Evolutionary conservation across 2,329 filamentous ascomycete genomes (phyloP).

Genomic region (Fusarium sp.): DNA sequence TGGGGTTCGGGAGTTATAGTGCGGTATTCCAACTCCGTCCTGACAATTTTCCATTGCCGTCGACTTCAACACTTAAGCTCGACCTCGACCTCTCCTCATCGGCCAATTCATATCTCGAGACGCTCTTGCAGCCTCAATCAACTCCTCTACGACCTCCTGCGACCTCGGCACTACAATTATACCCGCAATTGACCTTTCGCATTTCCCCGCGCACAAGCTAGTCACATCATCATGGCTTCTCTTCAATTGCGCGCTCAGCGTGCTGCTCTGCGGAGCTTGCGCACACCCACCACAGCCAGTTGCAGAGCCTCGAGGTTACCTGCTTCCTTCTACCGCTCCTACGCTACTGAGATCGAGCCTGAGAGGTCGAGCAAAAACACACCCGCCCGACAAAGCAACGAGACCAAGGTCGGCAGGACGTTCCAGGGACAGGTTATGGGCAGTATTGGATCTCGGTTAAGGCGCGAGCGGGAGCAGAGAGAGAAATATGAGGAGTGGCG

Average conservation of each 20-base stretch:
- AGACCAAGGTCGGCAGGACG: constrained; percentile 56
- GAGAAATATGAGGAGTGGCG: constrained; percentile 63
- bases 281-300: constrained; percentile 32
- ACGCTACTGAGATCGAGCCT: constrained; percentile 55
- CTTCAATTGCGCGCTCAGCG: constrained; percentile 52
- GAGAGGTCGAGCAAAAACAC: constrained; percentile 52
- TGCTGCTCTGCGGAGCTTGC: constrained; percentile 51
- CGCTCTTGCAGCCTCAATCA: not conserved
- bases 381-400: constrained; percentile 51
- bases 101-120: constrained; percentile 15
- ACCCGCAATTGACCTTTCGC: constrained; percentile 25
- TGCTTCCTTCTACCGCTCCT: constrained; percentile 46
- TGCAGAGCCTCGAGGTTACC: constrained; percentile 37
- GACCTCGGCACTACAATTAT: constrained; percentile 2
- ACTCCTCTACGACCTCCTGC: not conserved
- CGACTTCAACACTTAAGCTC: constrained; percentile 42
- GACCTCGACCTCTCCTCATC: constrained; percentile 17
- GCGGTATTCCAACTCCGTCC: constrained; percentile 48
- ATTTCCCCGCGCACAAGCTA: constrained; percentile 12
- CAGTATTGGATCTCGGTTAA: constrained; percentile 67
- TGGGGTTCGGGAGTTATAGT: constrained; percentile 43
- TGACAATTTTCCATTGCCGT: constrained; percentile 48
- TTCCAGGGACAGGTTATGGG: constrained; percentile 73
- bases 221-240: constrained; percentile 49
- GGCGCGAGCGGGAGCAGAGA: constrained; percentile 67